These are phyloP conservation scores for Harringtonia aguacate DNA, from an alignment of 2,329 filamentous ascomycete genomes.

Conservation along the genomic window DNA sequence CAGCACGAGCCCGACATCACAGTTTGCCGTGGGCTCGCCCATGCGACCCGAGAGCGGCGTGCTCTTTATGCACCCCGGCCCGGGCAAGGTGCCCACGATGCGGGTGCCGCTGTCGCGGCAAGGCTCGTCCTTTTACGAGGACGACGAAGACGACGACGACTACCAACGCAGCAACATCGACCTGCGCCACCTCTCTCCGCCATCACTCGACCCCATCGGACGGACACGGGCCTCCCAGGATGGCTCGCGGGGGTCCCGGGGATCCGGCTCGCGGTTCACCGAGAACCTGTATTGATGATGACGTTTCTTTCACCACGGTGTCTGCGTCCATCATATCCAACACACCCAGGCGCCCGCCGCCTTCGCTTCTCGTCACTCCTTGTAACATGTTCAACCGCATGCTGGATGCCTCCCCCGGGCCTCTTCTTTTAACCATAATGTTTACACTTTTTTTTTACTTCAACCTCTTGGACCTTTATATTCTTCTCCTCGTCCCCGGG, in stretches of 20 bases:
- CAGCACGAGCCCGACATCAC: constrained; percentile 12
- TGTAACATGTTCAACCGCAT: too few relatives aligned
- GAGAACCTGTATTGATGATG: constrained; percentile 6
- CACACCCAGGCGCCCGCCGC: background rate
- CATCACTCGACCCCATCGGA: constrained; percentile 10
- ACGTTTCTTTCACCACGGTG: too few relatives aligned
- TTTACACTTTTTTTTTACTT: too few relatives aligned
- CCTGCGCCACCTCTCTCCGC: constrained; percentile 2
- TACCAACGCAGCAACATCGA: background rate
- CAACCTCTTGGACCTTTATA: too few relatives aligned
- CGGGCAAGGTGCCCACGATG: constrained; percentile 31
- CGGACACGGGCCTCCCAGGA: constrained; percentile 12
- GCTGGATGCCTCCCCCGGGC: too few relatives aligned
- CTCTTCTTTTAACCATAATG: too few relatives aligned
- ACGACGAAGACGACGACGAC: background rate
- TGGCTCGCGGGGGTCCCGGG: constrained; percentile 10
- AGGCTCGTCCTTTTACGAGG: constrained; percentile 32
- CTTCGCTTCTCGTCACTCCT: too few relatives aligned
- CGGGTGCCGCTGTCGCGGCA: constrained; percentile 45
- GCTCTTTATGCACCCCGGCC: constrained; percentile 53
- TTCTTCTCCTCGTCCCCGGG: too few relatives aligned
- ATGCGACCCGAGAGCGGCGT: constrained; percentile 52
- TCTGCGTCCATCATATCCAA: background rate
- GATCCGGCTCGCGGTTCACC: constrained; percentile 12
- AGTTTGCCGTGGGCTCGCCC: constrained; percentile 42